Evolutionary conservation across 78 protist species (phyloP).

Genomic region (Chrysochromulina tobinii): DNA sequence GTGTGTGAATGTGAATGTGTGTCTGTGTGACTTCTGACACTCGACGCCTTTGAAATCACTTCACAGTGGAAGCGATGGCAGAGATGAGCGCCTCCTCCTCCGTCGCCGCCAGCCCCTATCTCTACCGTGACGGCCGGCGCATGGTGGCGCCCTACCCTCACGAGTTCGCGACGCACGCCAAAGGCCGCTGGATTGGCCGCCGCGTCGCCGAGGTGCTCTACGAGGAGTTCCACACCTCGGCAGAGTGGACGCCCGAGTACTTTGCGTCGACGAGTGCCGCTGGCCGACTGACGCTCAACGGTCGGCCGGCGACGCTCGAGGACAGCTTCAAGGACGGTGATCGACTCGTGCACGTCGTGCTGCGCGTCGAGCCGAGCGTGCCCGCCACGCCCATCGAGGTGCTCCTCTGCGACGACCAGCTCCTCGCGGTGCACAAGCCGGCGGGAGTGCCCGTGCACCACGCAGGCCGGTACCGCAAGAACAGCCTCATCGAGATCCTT

Average conservation of each 20-base stretch:
- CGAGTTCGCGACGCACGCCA: conserved; percentile 55
- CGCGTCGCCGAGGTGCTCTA: conserved; percentile 58
- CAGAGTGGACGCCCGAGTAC: neutral
- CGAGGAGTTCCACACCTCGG: conserved; percentile 50
- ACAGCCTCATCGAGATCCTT: neutral
- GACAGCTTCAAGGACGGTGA: neutral
- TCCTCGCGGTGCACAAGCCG: neutral
- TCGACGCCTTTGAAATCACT: too few relatives aligned
- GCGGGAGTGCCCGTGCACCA: neutral
- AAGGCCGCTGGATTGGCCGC: conserved; percentile 81
- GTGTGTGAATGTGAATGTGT: too few relatives aligned
- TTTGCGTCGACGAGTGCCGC: neutral
- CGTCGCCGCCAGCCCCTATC: too few relatives aligned
- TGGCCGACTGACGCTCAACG: neutral
- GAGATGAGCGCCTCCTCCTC: too few relatives aligned
- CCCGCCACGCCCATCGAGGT: neutral
- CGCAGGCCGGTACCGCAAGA: neutral
- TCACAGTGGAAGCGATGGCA: too few relatives aligned
- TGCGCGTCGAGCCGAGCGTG: neutral
- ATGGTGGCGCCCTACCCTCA: conserved; percentile 69
- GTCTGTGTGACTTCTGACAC: too few relatives aligned
- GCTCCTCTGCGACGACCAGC: neutral
- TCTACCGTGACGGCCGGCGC: neutral
- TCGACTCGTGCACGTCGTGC: neutral
- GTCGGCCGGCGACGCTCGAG: neutral